Conservation (phyloP, 768 basidiomycete species). For the Paxillus ammoniavirescens region DNA sequence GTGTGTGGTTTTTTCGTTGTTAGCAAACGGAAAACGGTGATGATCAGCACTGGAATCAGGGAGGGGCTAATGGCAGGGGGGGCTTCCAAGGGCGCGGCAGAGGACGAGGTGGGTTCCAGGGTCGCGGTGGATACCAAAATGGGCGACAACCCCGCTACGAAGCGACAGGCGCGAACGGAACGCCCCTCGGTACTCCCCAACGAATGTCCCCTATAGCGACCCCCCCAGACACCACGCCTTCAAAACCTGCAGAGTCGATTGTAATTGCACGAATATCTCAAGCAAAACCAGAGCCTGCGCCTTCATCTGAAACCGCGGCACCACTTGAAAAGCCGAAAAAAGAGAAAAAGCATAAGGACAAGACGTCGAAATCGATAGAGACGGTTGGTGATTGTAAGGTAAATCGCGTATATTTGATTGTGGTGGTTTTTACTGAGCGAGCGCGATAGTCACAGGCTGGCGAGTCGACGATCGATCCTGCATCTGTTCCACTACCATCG, state of each 20-base stretch:
- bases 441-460: conserved; percentile 2
- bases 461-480: background rate
- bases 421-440: conserved; percentile 10
- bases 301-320: background rate
- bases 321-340: conserved; percentile 15
- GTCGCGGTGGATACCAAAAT: conserved; percentile 26
- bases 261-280: background rate
- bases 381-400: conserved; percentile 9
- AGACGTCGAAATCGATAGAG: conserved; percentile 14
- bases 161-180: conserved; percentile 67
- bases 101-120: conserved; percentile 33
- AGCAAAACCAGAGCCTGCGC: background rate
- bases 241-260: background rate
- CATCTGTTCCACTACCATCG: background rate
- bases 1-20: conserved; percentile 1
- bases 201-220: conserved; percentile 47
- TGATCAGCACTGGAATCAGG: conserved; percentile 20
- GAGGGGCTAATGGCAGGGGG: conserved; percentile 15
- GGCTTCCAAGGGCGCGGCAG: conserved; percentile 23
- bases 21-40: conserved; percentile 1
- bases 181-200: conserved; percentile 63
- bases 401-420: background rate
- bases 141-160: conserved; percentile 20
- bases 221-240: conserved; percentile 11
- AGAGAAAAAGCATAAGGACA: conserved; percentile 19